These are phyloP conservation scores for Acaromyces ingoldii DNA, from an alignment of 1,284 basidiomycete species.

Conservation along the genomic window DNA sequence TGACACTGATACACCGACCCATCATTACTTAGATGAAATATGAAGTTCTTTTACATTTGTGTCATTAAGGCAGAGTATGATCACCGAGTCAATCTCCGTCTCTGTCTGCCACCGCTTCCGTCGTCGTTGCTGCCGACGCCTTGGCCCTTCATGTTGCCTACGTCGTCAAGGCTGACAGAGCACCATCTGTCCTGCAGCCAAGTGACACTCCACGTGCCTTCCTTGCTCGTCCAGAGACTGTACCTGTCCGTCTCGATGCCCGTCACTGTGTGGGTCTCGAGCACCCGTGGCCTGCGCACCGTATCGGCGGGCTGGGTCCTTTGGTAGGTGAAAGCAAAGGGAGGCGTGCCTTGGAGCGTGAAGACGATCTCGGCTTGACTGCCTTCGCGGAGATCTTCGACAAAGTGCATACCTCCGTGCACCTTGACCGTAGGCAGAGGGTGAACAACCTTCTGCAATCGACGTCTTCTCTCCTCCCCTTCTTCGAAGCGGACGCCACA, in stretches of 20 bases:
- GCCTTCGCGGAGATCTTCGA: constrained; percentile 77
- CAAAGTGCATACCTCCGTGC: constrained; percentile 71
- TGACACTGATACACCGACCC: too few relatives aligned
- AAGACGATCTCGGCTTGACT: constrained; percentile 84
- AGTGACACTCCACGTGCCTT: constrained; percentile 84
- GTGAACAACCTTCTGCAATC: constrained; percentile 69
- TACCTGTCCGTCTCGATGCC: constrained; percentile 72
- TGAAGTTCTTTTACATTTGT: too few relatives aligned
- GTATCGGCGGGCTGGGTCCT: constrained; percentile 50
- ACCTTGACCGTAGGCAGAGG: constrained; percentile 80
- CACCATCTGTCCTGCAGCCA: constrained; percentile 79
- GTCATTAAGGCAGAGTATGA: too few relatives aligned
- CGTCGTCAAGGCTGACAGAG: too few relatives aligned
- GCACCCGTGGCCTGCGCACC: constrained; percentile 31
- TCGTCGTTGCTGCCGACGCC: too few relatives aligned
- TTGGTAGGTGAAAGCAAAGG: constrained; percentile 72
- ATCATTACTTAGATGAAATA: too few relatives aligned
- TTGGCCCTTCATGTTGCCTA: too few relatives aligned
- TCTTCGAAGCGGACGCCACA: constrained; percentile 65
- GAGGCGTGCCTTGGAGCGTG: constrained; percentile 78
- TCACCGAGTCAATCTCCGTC: too few relatives aligned
- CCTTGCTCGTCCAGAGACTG: constrained; percentile 78
- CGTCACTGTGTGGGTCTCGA: constrained; percentile 55
- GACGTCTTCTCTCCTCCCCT: too few relatives aligned
- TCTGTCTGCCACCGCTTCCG: too few relatives aligned